phyloP scores from a whole-genome alignment of 2,329 filamentous ascomycete genomes.

The Thelonectria blattea region DNA sequence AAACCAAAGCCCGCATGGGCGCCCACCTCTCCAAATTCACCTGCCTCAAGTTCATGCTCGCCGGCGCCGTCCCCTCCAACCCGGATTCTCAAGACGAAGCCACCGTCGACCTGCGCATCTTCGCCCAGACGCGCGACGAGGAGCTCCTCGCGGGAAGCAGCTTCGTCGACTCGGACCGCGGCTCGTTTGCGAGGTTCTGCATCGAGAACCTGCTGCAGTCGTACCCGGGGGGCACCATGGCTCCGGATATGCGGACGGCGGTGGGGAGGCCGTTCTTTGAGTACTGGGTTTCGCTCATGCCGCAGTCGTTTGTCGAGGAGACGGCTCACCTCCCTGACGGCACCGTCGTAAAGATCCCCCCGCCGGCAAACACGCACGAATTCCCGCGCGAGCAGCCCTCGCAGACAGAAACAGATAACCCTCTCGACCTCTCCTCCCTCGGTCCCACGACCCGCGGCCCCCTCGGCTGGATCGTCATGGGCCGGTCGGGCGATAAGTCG shows the following conservation, averaged over 20 bases:
- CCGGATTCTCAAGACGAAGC: constrained; percentile 50
- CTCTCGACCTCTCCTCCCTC: constrained; percentile 23
- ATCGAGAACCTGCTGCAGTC: constrained; percentile 42
- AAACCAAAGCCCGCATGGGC: constrained; percentile 41
- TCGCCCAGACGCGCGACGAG: constrained; percentile 51
- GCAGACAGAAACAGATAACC: constrained; percentile 26
- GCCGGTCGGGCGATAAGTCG: constrained; percentile 47
- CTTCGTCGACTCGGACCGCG: constrained; percentile 44
- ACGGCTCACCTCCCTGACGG: constrained; percentile 24
- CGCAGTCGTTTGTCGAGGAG: constrained; percentile 31
- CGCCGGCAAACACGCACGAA: constrained; percentile 11
- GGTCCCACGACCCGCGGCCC: constrained; percentile 35
- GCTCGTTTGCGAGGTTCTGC: constrained; percentile 28
- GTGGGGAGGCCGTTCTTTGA: constrained; percentile 39
- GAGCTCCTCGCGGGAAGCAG: constrained; percentile 35
- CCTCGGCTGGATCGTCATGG: constrained; percentile 39
- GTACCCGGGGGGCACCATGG: constrained; percentile 51
- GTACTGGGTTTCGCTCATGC: constrained; percentile 36
- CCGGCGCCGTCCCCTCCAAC: constrained; percentile 47
- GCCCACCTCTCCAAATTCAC: constrained; percentile 44
- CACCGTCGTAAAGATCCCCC: constrained; percentile 23
- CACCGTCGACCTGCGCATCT: constrained; percentile 53
- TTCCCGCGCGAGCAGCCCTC: constrained; percentile 27
- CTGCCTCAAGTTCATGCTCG: constrained; percentile 40
- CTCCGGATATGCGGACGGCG: constrained; percentile 46